Conservation (phyloP, 768 basidiomycete genomes). For the Tulasnella sp. region DNA sequence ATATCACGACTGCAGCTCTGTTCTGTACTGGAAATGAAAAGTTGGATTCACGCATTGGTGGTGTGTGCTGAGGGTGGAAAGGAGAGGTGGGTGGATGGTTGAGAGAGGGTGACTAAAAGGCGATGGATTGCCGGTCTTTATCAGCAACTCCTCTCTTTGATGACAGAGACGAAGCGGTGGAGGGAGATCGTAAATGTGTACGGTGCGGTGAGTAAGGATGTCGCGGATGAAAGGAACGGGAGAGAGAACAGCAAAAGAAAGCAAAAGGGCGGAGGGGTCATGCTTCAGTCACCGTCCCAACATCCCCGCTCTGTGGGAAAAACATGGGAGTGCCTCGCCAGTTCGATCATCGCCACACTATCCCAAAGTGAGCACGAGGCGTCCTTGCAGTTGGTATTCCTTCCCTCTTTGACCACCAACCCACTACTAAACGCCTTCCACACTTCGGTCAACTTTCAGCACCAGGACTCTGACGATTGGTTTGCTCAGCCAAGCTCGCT, state of each 20-base stretch:
- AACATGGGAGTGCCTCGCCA: background rate
- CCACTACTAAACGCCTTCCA: background rate
- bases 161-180: background rate
- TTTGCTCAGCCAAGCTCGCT: background rate
- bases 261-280: background rate
- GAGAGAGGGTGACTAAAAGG: conserved; percentile 4
- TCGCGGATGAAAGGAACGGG: background rate
- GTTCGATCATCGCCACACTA: background rate
- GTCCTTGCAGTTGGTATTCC: background rate
- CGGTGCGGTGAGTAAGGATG: background rate
- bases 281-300: background rate
- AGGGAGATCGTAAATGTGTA: background rate
- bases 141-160: background rate
- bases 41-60: conserved; percentile 83
- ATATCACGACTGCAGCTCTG: conserved; percentile 90
- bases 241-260: background rate
- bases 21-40: conserved; percentile 92
- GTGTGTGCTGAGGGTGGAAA: background rate
- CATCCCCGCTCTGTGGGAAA: background rate
- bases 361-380: background rate
- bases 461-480: background rate
- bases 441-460: background rate
- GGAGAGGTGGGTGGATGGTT: background rate
- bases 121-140: background rate
- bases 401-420: background rate